Percentiles rank a stretch among this genome's conserved stretches.
phyloP scores from a whole-genome alignment of 2,329 filamentous ascomycete species.

The Diaporthe humulicola region DNA sequence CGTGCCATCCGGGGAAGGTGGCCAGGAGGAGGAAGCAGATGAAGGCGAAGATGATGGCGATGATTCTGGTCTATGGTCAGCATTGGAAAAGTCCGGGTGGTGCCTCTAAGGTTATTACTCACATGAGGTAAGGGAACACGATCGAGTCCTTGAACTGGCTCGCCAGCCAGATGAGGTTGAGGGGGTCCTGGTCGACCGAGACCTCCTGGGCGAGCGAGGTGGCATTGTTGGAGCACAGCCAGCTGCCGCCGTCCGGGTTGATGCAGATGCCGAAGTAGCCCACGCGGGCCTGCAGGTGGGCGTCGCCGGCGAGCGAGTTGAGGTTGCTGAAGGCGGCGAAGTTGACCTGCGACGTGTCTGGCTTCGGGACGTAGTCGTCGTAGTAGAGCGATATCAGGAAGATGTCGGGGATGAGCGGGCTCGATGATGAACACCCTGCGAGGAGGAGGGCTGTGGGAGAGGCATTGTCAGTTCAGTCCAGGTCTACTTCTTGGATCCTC shows the following conservation, averaged over 20 bases:
- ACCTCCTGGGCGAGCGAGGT: constrained; percentile 92
- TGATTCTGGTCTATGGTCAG: constrained; percentile 74
- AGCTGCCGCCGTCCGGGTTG: constrained; percentile 89
- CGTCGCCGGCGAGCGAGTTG: constrained; percentile 87
- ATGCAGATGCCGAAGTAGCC: constrained; percentile 99
- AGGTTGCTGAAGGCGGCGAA: constrained; percentile 89
- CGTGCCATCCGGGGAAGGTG: constrained; percentile 98
- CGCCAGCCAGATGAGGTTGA: constrained; percentile 97
- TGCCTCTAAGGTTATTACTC: too few species aligned
- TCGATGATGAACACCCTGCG: constrained; percentile 96
- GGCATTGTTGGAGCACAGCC: constrained; percentile 97
- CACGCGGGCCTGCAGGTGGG: constrained; percentile 88
- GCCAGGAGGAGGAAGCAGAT: constrained; percentile 94
- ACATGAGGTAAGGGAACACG: constrained; percentile 97
- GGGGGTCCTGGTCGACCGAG: constrained; percentile 89
- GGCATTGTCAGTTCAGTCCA: constrained; percentile 37
- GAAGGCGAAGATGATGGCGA: constrained; percentile 97
- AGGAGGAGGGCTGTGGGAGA: constrained; percentile 81
- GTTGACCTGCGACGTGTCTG: constrained; percentile 89
- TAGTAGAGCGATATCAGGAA: constrained; percentile 99
- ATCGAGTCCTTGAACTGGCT: constrained; percentile 98
- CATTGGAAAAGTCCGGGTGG: neutral
- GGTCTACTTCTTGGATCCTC: neutral
- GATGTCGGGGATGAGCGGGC: constrained; percentile 93
- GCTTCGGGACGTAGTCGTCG: constrained; percentile 84